phyloP scores from a whole-genome alignment of 495 filamentous ascomycete species.

The Neurospora africana region DNA sequence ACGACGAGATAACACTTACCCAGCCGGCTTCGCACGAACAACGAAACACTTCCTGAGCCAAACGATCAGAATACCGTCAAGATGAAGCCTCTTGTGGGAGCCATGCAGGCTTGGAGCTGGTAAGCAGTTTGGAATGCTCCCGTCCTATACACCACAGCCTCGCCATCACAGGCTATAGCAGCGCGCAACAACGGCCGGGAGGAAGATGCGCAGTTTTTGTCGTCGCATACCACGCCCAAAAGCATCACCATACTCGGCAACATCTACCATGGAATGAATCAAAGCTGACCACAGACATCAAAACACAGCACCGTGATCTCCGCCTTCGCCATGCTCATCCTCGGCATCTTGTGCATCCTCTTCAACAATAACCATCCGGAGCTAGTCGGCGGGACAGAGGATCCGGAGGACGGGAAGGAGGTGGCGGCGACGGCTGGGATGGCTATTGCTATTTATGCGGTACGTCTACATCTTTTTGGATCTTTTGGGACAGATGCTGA shows the following conservation, averaged over 20 bases:
- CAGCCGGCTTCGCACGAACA: not conserved
- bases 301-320: constrained; percentile 69
- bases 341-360: constrained; percentile 70
- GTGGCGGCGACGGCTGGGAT: constrained; percentile 76
- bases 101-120: constrained; percentile 92
- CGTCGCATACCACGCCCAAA: not conserved
- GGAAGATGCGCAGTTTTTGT: not conserved
- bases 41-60: not conserved
- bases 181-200: too few relatives aligned
- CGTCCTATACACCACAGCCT: not conserved
- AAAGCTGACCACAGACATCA: not conserved
- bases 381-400: constrained; percentile 63
- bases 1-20: not conserved
- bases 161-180: too few relatives aligned
- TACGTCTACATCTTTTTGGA: constrained; percentile 40
- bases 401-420: constrained; percentile 61
- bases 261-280: not conserved
- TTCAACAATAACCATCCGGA: constrained; percentile 69
- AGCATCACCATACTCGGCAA: not conserved
- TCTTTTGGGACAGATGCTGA: too few relatives aligned
- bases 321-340: constrained; percentile 76
- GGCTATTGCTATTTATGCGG: constrained; percentile 74
- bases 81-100: constrained; percentile 88
- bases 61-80: constrained; percentile 21
- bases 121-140: too few relatives aligned